Evolutionary conservation across 257 asterid species (phyloP).

Genomic region (Voacanga thouarsii): DNA sequence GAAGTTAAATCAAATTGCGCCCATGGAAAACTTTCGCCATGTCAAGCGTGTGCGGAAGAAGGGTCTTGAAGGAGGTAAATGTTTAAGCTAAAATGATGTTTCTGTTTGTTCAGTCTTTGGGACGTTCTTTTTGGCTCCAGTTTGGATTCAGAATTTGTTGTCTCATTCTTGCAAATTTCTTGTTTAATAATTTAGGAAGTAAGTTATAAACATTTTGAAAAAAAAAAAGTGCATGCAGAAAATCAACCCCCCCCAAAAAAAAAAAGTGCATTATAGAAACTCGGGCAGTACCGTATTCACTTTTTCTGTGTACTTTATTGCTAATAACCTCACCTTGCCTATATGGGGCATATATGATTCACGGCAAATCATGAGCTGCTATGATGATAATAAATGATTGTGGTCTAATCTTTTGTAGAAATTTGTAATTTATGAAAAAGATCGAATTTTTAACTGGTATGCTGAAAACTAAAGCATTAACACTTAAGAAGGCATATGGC

Average conservation of each 20-base stretch:
- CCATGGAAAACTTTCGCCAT: constrained; percentile 85
- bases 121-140: not conserved
- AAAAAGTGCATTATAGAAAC: not conserved
- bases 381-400: not conserved
- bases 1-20: constrained; percentile 73
- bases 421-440: not conserved
- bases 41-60: constrained; percentile 75
- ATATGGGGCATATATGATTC: not conserved
- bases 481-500: not conserved
- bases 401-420: not conserved
- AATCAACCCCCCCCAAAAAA: not conserved
- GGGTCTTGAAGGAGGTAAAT: constrained; percentile 55
- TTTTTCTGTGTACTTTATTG: not conserved
- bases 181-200: not conserved
- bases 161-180: not conserved
- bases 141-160: not conserved
- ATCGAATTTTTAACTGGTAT: not conserved
- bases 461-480: not conserved
- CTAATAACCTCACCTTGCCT: not conserved
- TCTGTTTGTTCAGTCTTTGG: not conserved
- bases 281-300: not conserved
- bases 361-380: not conserved
- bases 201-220: not conserved
- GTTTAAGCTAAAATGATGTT: not conserved
- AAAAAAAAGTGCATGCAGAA: not conserved